Evolutionary conservation across 768 basidiomycete genomes (phyloP).

Genomic region (Pluteus cervinus): DNA sequence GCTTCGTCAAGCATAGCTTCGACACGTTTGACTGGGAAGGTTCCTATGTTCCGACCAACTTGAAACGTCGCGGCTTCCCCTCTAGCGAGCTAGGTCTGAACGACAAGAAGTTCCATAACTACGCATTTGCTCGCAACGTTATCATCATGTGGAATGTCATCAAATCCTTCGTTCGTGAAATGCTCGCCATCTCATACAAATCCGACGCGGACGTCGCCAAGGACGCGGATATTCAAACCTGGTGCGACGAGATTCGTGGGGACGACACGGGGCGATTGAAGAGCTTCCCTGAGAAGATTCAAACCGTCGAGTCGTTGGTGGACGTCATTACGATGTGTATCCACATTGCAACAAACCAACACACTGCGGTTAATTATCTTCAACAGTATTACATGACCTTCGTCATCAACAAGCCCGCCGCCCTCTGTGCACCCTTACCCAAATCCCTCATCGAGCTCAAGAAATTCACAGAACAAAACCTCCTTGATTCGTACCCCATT

Average conservation of each 20-base stretch:
- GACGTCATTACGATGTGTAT: slow-evolving; percentile 26
- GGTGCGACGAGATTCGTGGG: slow-evolving; percentile 19
- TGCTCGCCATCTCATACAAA: slow-evolving; percentile 13
- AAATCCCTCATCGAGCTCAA: slow-evolving; percentile 14
- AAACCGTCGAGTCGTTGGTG: slow-evolving; percentile 19
- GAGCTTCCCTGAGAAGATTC: slow-evolving; percentile 19
- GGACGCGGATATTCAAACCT: too few species aligned
- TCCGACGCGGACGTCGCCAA: slow-evolving; percentile 14
- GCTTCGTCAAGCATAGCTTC: too few species aligned
- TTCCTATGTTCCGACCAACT: slow-evolving; percentile 20
- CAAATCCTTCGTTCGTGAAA: slow-evolving; percentile 16
- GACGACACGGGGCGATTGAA: slow-evolving; percentile 14
- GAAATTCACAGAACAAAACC: slow-evolving; percentile 11
- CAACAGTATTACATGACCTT: slow-evolving; percentile 28
- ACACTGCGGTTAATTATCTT: slow-evolving; percentile 27
- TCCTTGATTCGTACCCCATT: slow-evolving; percentile 19
- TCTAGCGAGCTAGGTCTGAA: slow-evolving; percentile 16
- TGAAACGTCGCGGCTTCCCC: slow-evolving; percentile 21
- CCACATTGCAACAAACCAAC: slow-evolving; percentile 24
- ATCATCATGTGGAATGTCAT: slow-evolving; percentile 18
- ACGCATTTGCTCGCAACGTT: slow-evolving; percentile 20
- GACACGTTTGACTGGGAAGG: slow-evolving; percentile 18
- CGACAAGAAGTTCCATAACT: slow-evolving; percentile 24
- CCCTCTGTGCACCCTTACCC: slow-evolving; percentile 19
- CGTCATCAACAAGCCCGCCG: slow-evolving; percentile 23